Conservation (phyloP, 2,329 filamentous ascomycete genomes). For the Sarocladium oryzae region DNA sequence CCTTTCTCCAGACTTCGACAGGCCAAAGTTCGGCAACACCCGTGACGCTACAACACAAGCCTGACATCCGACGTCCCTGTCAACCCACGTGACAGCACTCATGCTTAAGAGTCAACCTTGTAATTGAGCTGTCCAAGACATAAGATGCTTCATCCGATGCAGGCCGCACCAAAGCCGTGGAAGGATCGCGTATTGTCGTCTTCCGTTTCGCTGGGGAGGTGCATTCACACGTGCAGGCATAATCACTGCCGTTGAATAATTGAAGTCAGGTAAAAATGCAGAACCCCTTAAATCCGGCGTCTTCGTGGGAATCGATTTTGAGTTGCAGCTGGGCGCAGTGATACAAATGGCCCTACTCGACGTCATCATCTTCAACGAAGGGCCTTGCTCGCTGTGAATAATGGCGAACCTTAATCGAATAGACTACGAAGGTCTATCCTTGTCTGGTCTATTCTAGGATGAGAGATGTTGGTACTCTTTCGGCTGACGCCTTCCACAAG, state of each 20-base stretch:
- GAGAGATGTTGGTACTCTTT: not conserved
- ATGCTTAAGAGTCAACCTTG: no score
- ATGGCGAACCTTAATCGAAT: conserved; percentile 1
- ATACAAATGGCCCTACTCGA: not conserved
- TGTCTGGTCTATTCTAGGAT: not conserved
- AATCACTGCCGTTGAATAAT: no score
- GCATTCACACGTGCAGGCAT: no score
- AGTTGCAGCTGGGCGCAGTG: not conserved
- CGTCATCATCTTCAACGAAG: not conserved
- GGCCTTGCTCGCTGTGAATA: not conserved
- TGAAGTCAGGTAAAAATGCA: no score
- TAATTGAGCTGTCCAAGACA: no score
- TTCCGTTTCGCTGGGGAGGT: no score
- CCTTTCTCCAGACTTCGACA: no score
- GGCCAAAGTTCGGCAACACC: not conserved
- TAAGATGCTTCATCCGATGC: no score
- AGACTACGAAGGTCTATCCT: not conserved
- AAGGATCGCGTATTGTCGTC: no score
- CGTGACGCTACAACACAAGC: not conserved
- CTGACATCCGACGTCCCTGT: not conserved
- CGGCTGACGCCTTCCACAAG: not conserved
- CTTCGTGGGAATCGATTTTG: not conserved
- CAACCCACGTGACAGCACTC: no score
- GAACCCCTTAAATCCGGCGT: no score
- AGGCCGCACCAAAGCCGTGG: no score